Evolutionary conservation across 2,329 filamentous ascomycete species (phyloP).

Genomic region (Aureobasidium melanogenum): DNA sequence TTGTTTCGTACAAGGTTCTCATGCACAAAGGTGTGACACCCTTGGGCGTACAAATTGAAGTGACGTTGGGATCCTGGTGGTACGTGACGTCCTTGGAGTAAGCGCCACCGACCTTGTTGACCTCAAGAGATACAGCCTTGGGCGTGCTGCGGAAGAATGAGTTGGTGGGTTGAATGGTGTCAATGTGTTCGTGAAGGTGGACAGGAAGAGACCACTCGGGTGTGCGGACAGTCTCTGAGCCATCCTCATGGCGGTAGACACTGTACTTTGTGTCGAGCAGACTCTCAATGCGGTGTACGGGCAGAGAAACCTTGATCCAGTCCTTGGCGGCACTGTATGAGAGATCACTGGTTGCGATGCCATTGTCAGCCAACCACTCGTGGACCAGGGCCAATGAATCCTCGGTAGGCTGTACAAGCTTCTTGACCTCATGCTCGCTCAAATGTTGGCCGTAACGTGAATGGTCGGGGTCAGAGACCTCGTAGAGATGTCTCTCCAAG

Average conservation of each 20-base stretch:
- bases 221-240: constrained; percentile 43
- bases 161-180: constrained; percentile 52
- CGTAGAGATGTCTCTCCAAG: constrained; percentile 46
- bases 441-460: constrained; percentile 47
- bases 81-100: constrained; percentile 3
- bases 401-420: constrained; percentile 44
- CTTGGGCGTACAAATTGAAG: constrained; percentile 41
- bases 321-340: constrained; percentile 47
- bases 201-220: constrained; percentile 49
- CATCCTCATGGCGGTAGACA: constrained; percentile 44
- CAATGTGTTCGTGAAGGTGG: constrained; percentile 50
- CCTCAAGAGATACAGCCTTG: constrained; percentile 19
- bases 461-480: constrained; percentile 47
- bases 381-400: constrained; percentile 45
- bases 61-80: constrained; percentile 22
- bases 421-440: constrained; percentile 41
- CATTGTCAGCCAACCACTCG: constrained; percentile 48
- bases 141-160: constrained; percentile 44
- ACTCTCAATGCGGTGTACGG: constrained; percentile 43
- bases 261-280: constrained; percentile 46
- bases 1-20: constrained; percentile 45
- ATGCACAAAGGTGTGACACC: constrained; percentile 47
- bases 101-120: constrained; percentile 16
- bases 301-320: constrained; percentile 47
- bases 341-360: constrained; percentile 33